phyloP scores from a whole-genome alignment of 805 yeast species.

The Jamesozyma hellenica region DNA sequence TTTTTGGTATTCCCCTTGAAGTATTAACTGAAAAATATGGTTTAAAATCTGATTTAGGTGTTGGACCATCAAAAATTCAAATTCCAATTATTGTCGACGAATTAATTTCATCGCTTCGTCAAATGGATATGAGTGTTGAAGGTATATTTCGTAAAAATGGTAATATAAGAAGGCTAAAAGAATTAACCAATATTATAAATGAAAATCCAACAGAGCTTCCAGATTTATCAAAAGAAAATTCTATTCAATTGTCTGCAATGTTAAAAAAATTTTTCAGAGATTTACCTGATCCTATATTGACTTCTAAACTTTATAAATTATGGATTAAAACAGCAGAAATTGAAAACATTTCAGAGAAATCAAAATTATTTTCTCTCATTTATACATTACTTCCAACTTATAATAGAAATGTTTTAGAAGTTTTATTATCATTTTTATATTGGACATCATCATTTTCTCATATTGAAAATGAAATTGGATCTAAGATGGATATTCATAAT shows the following conservation, averaged over 20 bases:
- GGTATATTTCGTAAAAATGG: constrained; percentile 96
- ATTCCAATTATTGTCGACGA: constrained; percentile 87
- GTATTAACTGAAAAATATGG: constrained; percentile 62
- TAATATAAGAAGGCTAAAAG: constrained; percentile 72
- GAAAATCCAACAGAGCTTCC: constrained; percentile 62
- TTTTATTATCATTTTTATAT: constrained; percentile 69
- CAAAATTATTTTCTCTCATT: constrained; percentile 45
- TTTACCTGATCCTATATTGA: constrained; percentile 82
- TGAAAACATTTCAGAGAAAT: constrained; percentile 38
- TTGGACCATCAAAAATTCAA: constrained; percentile 67
- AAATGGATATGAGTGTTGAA: constrained; percentile 89
- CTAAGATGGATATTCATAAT: constrained; percentile 94
- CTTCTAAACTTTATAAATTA: constrained; percentile 60
- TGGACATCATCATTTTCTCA: constrained; percentile 96
- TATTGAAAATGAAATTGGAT: constrained; percentile 79
- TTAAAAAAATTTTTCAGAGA: constrained; percentile 87
- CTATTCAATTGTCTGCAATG: constrained; percentile 87
- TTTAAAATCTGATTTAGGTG: constrained; percentile 73
- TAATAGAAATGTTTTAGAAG: constrained; percentile 80
- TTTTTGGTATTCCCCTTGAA: constrained; percentile 72
- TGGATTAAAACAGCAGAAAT: constrained; percentile 65
- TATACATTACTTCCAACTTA: constrained; percentile 72
- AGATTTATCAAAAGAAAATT: constrained; percentile 61
- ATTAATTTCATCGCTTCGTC: constrained; percentile 68
- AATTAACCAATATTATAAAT: constrained; percentile 65